Base-by-base conservation (phyloP, 148 eudicot genomes). In the Mesembryanthemum crystallinum region DNA sequence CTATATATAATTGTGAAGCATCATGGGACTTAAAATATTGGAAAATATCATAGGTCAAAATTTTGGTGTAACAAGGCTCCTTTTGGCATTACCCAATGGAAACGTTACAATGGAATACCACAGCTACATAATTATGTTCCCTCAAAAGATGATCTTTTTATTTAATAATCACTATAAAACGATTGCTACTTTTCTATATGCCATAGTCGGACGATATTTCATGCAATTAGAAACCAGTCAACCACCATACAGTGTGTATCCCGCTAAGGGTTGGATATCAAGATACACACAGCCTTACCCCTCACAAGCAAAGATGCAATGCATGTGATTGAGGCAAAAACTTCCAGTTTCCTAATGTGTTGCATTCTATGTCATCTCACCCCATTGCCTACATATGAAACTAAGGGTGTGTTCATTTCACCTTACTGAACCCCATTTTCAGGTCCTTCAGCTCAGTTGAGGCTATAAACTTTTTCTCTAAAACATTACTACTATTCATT, bases 311-410 rank as follows among this genome's bases (percentile, higher is more conserved):
- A 64, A 11, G 18, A 64, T n/a, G 45, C 64, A 67, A 37, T 30
- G 47, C 60, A 77, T 70, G 80, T 45, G 33, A 77, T 28, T 12
- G 11, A 59, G 3, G 15, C 60, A 58, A n/a, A 30, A 21, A 1
- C 1, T 18, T 27, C 18, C 27, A 51, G 47, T 35, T 77, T 62
- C 11, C 21, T 28, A 45, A 4, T 8, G 3, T 21, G 10, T 4
- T 43, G 17, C 32, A 67, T 42, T 66, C 52, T 25, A 42, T 43
- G 52, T 28, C 14, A 65, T 24, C 10, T 3, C 37, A 62, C 12
- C 21, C 17, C 0, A 45, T 13, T 45, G 14, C 49, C 49, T 45
- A 45, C 49, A 45, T 2, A 45, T 2, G 14, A 45, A 45, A 3
- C 11, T 8, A 45, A 8, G n/a, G n/a, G n/a, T n/a, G n/a, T n/a